Base-by-base conservation (phyloP, 202 grass and related monocot species). In the Panicum virgatum region DNA sequence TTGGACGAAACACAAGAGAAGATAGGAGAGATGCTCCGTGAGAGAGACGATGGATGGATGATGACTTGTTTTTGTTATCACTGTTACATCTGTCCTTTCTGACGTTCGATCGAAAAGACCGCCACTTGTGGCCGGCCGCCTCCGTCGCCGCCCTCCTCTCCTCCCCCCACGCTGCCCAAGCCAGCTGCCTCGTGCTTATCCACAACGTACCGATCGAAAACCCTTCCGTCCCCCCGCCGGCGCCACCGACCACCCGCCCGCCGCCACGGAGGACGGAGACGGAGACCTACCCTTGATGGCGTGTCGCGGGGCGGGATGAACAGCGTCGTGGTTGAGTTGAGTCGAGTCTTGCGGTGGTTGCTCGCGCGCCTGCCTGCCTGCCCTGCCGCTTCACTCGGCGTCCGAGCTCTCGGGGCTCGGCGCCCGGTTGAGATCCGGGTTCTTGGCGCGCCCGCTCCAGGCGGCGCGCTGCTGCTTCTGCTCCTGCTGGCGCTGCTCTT, bases 341-440 rank as follows among this genome's bases (percentile, higher is more conserved):
- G n/a, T n/a, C n/a, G n/a, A n/a, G 72, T 12, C n/a, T n/a, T n/a
- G n/a, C n/a, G n/a, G n/a, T n/a, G n/a, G n/a, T n/a, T n/a, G n/a
- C n/a, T 76, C 2, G n/a, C 59, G 30, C 23, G 52, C 20, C 25
- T 0, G 42, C 23, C 15, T 42, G 25, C 26, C 5, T 47, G 69
- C 44, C n/a, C n/a, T n/a, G n/a, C n/a, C 12, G 9, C 23, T 69
- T 85, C 62, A 88, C 85, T 87, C 92, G 77, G 85, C 85, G 77
- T 94, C 92, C 16, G 88, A 94, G 89, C 84, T 87, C 76, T 97
- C 94, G 43, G 94, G 94, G 84, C 88, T 91, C 0, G 94, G 90
- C 79, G 79, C 86, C 67, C 85, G 88, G 79, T 97, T 97, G 0
- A 97, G 94, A 86, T 97, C 94, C 68, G 94, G 90, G 72, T 92